Conservation (phyloP, 306 rosid species). For the Cyclanthera cordifolia region DNA sequence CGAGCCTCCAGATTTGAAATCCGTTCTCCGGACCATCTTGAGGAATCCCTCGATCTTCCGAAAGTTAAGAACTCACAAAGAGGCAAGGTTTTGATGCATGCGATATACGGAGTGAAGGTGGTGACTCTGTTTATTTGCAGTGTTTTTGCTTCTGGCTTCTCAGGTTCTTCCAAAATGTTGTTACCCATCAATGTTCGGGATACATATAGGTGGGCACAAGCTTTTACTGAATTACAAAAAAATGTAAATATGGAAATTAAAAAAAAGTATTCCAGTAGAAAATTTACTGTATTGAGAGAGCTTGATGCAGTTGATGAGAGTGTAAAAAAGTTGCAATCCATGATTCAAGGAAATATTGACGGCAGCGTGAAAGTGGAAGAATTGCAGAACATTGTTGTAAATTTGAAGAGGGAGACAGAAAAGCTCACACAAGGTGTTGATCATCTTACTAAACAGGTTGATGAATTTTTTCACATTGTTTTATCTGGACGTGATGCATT, state of each 20-base stretch:
- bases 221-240: conserved; percentile 43
- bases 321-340: conserved; percentile 44
- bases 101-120: conserved; percentile 75
- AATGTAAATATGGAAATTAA: conserved; percentile 52
- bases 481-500: conserved; percentile 57
- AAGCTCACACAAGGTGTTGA: conserved; percentile 58
- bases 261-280: conserved; percentile 26
- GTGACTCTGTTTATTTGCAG: conserved; percentile 53
- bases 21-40: conserved; percentile 38
- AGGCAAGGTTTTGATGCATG: conserved; percentile 75
- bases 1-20: conserved; percentile 45
- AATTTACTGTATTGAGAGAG: conserved; percentile 34
- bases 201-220: conserved; percentile 51
- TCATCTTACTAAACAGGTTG: conserved; percentile 57
- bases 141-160: conserved; percentile 48
- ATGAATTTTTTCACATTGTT: conserved; percentile 47
- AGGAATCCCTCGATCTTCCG: conserved; percentile 52
- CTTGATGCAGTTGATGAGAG: conserved; percentile 46
- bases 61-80: conserved; percentile 73
- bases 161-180: conserved; percentile 44
- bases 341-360: conserved; percentile 34
- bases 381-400: conserved; percentile 25
- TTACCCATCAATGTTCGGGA: conserved; percentile 31
- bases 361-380: conserved; percentile 18
- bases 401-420: conserved; percentile 28